Evolutionary conservation across 371 early-diverging fungal genomes (phyloP), one percentile per base, ranked within the genome.

Genomic region (Batrachochytrium dendrobatidis): DNA sequence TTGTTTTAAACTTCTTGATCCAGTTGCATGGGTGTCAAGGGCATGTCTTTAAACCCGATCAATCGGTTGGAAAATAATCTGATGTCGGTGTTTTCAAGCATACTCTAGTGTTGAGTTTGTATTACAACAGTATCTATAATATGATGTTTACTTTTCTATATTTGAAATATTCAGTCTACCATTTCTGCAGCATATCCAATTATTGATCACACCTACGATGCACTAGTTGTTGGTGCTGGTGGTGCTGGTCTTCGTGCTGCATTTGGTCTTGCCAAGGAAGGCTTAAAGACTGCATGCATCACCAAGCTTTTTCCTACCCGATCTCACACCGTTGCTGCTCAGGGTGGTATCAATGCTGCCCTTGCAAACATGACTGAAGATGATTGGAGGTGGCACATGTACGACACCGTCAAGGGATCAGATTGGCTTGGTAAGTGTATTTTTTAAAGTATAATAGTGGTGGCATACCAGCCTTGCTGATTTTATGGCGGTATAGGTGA

Each of bases 361-460:
- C 86, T 98, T 34, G 97, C 96, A 49, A 98, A 98, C 79, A 96
- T 98, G 97, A 85, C 90, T 59, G 91, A 94, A 76, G 97, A 98
- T 72, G 98, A 98, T 79, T 96, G 98, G 98, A 85, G 97, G 75
- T 98, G 98, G 98, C 98, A 95, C 73, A 94, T 94, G 95, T 97
- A 95, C 73, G 98, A 97, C 67, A 97, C 98, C 25, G 95, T 97
- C 61, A 97, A 97, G 81, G 98, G 98, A 51, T 87, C 88, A 58
- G 98, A 96, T 74, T 97, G 98, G 98, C 86, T 97, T 51, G 88
- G 83, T 77, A 39, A 12, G 66, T 31, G 18, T 39, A 35, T 45
- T 60, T 15, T 43, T 22, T 8, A 34, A 28, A 1, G 34, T 4
- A 34, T 24, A 26, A 32, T 22, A 63, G 30, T 12, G 39, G 39